Evolutionary conservation across 176 grass and related monocot genomes (phyloP), one percentile per base, ranked within the genome.

Genomic region (Oryza punctata): DNA sequence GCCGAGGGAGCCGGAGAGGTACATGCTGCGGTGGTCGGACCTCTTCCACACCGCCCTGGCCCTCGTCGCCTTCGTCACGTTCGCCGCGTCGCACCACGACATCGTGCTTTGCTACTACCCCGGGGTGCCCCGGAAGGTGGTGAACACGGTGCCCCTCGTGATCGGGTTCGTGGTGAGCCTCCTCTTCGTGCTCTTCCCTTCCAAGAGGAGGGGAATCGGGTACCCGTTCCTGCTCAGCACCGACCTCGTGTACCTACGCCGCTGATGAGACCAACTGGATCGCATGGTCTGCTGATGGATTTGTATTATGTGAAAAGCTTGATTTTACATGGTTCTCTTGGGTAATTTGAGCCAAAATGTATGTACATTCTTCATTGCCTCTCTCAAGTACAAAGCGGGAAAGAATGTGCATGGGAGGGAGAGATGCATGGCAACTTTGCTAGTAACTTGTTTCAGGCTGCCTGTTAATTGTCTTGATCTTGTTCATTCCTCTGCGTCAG

Each of bases 111-210:
- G 95, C 81, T 95, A 91, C 76, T 91, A 92, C 87, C 75, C 84
- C 23, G 65, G 35, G 18, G 78, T 89, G 87, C 82, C 92, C 63
- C 71, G 92, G 87, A 97, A 94, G 70, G 84, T 93, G 27, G 86
- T 83, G 63, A 97, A 94, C 75, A 85, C 90, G 6, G 84, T 87
- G 78, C 95, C 95, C 0, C 84, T 97, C 21, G 90, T 93, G 60
- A 81, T 94, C 9, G 92, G 95, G 1, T 97, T 97, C 71, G 75
- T 88, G 33, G 92, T 97, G 23, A 97, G 95, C 75, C 67, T 93
- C 49, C 79, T 92, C 38, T 94, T 93, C 75, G 95, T 97, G 33
- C 28, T 93, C 79, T 97, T 97, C 82, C 95, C 95, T 52, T 91
- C 95, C 60, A 92, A 33, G 87, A 87, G 95, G 71, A 85, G 88